Base-by-base conservation (phyloP, 345 rosid genomes). In the Linum trigynum region DNA sequence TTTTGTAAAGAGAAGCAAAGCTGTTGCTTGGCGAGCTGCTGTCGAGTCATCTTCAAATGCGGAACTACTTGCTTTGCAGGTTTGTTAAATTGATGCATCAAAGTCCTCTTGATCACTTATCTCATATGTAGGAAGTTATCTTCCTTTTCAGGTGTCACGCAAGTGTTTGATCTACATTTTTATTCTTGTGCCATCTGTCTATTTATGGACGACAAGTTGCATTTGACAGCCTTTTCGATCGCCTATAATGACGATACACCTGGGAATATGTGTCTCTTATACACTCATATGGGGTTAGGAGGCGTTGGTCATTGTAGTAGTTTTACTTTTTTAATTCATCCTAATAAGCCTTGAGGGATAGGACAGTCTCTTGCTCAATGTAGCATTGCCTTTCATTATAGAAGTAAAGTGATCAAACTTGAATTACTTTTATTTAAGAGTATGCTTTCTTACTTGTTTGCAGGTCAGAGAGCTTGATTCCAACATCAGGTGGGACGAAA, bases 51-150 rank as follows among this genome's bases (percentile, higher is more conserved):
- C 96, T 68, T 78, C 74, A 14, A 84, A 80, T 73, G 74, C 74
- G n/a, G 94, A 88, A 73, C 99, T 86, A 76, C 92, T 94, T 39
- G 97, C 96, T 63, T 75, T 90, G 39, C 96, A 81, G 91, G 99
- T 94, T 73, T 57, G 38, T 39, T 57, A 55, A 57, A 56, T 43
- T n/a, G n/a, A 9, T 39, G 0, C 15, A 39, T 3, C 5, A 9
- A 48, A 48, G 11, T 55, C 17, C 8, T 16, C 1, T 37, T 23
- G 32, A 23, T 23, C 32, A 23, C 32, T 23, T 23, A 23, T 23
- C 32, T 23, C 32, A 23, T 23, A 23, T 23, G 32, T 23, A 23
- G 32, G 32, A 23, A 23, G 32, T 23, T 23, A 23, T 23, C 32
- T 53, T 62, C n/a, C 65, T 48, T 48, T 42, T 57, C 10, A 12